Evolutionary conservation across 495 filamentous ascomycete genomes (phyloP).

Genomic region (Penicillium desertorum): DNA sequence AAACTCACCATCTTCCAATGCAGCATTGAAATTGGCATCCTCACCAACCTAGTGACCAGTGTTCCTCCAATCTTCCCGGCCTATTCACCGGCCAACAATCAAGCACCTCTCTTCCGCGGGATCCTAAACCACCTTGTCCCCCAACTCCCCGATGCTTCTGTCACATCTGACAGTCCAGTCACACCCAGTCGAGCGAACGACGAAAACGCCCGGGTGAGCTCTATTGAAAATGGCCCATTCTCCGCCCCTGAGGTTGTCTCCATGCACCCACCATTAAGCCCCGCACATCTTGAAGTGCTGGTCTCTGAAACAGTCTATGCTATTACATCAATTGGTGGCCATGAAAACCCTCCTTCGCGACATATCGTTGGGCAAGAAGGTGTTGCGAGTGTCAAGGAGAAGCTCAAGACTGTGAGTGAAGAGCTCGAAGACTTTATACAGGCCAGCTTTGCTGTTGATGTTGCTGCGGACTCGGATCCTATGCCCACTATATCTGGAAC

Average conservation of each 20-base stretch:
- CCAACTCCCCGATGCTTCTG: constrained; percentile 41
- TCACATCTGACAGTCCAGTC: constrained; percentile 14
- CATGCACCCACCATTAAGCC: constrained; percentile 68
- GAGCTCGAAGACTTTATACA: constrained; percentile 96
- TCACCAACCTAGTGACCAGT: constrained; percentile 82
- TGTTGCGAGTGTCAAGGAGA: constrained; percentile 86
- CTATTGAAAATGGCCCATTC: constrained; percentile 44
- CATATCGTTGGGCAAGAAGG: constrained; percentile 95
- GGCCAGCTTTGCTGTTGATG: constrained; percentile 80
- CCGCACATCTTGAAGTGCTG: constrained; percentile 63
- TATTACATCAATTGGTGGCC: constrained; percentile 84
- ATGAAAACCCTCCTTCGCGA: constrained; percentile 91
- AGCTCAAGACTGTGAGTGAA: constrained; percentile 92
- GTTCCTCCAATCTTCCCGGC: constrained; percentile 70
- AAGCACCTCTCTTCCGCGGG: constrained; percentile 75
- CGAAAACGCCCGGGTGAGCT: constrained; percentile 27
- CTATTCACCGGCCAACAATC: constrained; percentile 72
- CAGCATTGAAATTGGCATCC: constrained; percentile 74
- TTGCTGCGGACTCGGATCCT: constrained; percentile 48
- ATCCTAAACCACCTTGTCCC: constrained; percentile 74
- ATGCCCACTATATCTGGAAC: constrained; percentile 25
- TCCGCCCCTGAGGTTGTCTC: constrained; percentile 58
- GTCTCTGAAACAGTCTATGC: constrained; percentile 90
- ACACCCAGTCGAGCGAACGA: constrained; percentile 21
- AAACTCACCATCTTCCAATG: constrained; percentile 95